Percentiles rank a stretch among this genome's conserved stretches.
These are phyloP conservation scores for Aspergillus neoniger DNA, from an alignment of 2,329 filamentous ascomycete genomes.

Conservation along the genomic window DNA sequence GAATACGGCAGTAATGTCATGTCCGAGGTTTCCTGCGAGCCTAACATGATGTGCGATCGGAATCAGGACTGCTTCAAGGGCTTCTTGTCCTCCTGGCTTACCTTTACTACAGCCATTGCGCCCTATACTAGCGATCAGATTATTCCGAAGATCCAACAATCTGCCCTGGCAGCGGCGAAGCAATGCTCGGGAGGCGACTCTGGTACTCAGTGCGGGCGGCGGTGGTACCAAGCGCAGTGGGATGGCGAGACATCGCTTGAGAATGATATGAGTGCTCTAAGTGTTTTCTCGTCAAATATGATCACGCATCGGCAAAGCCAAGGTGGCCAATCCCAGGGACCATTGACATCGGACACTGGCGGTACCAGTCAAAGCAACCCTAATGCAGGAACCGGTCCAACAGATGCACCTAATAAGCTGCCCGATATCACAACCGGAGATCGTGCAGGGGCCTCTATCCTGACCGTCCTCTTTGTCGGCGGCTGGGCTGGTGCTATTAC, in stretches of 20 bases:
- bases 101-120: conserved; percentile 62
- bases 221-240: conserved; percentile 43
- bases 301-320: conserved; percentile 28
- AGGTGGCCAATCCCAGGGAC: conserved; percentile 28
- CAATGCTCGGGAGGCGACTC: conserved; percentile 63
- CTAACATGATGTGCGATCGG: conserved; percentile 61
- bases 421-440: conserved; percentile 37
- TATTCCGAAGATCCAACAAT: conserved; percentile 59
- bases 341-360: conserved; percentile 53
- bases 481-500: conserved; percentile 31
- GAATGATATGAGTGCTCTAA: conserved; percentile 45
- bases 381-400: conserved; percentile 38
- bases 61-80: conserved; percentile 77
- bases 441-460: conserved; percentile 39
- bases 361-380: conserved; percentile 58
- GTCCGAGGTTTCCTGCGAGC: conserved; percentile 69
- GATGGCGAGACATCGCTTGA: conserved; percentile 43
- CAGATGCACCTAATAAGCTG: conserved; percentile 12
- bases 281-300: conserved; percentile 36
- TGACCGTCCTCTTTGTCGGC: conserved; percentile 35
- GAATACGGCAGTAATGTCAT: conserved; percentile 55
- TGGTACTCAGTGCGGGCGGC: conserved; percentile 57
- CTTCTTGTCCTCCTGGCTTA: conserved; percentile 68
- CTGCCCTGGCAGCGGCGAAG: conserved; percentile 61
- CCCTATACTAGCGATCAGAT: conserved; percentile 60